These are phyloP conservation scores for Aspergillus carbonarius DNA, from an alignment of 2,329 filamentous ascomycete species.

Conservation along the genomic window DNA sequence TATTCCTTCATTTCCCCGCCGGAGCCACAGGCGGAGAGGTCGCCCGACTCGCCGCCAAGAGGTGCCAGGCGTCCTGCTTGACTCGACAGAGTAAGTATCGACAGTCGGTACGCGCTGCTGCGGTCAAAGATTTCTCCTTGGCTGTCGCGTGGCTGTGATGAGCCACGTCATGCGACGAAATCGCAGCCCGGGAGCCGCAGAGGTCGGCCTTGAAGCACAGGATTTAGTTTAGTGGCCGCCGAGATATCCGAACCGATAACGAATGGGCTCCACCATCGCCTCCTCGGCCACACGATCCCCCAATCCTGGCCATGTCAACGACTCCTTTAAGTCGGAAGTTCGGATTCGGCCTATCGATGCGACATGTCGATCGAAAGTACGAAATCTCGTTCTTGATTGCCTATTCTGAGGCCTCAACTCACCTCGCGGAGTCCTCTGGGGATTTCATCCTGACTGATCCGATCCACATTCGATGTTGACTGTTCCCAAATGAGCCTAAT, in stretches of 20 bases:
- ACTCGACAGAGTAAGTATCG: not conserved
- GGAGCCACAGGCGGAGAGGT: not conserved
- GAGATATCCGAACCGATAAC: not conserved
- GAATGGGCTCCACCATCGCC: not conserved
- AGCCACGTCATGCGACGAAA: not conserved
- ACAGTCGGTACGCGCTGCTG: not conserved
- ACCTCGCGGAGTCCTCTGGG: not conserved
- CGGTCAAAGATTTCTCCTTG: not conserved
- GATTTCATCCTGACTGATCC: too few species aligned
- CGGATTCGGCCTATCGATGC: not conserved
- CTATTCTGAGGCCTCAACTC: not conserved
- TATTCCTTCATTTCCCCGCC: not conserved
- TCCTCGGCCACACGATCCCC: not conserved
- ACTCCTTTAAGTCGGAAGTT: not conserved
- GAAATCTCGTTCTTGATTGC: not conserved
- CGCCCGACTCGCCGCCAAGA: not conserved
- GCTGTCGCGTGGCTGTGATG: not conserved
- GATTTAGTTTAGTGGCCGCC: not conserved
- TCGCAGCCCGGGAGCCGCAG: not conserved
- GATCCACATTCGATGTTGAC: too few species aligned
- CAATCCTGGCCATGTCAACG: not conserved
- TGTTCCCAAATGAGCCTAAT: not conserved
- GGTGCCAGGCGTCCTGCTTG: not conserved
- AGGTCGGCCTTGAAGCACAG: not conserved
- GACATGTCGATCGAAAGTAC: not conserved